Evolutionary conservation across 2,329 filamentous ascomycete genomes (phyloP).

Genomic region (Fusarium domesticum): DNA sequence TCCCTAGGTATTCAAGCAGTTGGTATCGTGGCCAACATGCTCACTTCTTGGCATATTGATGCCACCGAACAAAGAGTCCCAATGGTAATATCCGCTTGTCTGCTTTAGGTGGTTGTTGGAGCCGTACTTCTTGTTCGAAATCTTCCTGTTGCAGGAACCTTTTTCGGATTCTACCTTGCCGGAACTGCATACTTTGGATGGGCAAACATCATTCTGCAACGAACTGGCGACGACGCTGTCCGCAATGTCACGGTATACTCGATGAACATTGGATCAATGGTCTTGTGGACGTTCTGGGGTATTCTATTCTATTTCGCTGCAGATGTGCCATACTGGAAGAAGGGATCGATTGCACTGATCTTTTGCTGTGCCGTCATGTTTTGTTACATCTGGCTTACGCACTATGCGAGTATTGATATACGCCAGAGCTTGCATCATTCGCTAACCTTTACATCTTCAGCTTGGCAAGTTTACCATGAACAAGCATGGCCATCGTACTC

Average conservation of each 20-base stretch:
- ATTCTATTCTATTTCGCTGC: constrained; percentile 41
- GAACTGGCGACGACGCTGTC: constrained; percentile 37
- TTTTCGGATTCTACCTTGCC: constrained; percentile 25
- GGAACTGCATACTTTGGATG: constrained; percentile 27
- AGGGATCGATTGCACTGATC: constrained; percentile 27
- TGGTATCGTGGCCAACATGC: constrained; percentile 25
- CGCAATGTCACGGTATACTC: constrained; percentile 39
- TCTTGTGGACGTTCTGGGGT: constrained; percentile 45
- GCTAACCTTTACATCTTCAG: neutral
- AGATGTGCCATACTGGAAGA: constrained; percentile 42
- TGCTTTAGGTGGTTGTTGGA: constrained; percentile 18
- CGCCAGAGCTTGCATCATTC: too few species aligned
- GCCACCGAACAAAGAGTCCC: constrained; percentile 13
- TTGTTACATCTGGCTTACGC: constrained; percentile 17
- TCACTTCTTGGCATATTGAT: constrained; percentile 24
- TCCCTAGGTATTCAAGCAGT: constrained; percentile 26
- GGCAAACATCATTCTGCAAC: constrained; percentile 24
- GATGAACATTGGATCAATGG: constrained; percentile 40
- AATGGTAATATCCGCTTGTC: constrained; percentile 12
- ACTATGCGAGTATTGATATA: constrained; percentile 5
- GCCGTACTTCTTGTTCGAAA: constrained; percentile 22
- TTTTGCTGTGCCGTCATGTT: constrained; percentile 15
- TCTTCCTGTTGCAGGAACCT: constrained; percentile 16
- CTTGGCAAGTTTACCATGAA: constrained; percentile 6
- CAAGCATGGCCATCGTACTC: constrained; percentile 3